Percentiles rank a stretch among this genome's conserved stretches.
Evolutionary conservation across 345 rosid species (phyloP).

Genomic region (Mallotus nudiflorus): DNA sequence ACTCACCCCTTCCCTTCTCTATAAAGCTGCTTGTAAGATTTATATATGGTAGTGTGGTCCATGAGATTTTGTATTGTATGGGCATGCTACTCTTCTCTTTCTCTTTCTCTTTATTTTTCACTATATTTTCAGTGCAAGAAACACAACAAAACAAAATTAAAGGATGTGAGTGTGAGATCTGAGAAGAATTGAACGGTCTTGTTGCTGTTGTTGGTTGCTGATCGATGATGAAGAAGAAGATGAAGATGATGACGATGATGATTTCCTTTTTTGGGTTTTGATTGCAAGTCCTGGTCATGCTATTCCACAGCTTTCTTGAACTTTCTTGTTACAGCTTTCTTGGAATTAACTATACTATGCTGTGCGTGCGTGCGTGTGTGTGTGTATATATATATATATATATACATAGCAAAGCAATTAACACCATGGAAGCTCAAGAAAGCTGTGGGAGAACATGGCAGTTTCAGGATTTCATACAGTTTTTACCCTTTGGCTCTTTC

Average conservation of each 20-base stretch:
- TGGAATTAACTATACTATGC: background rate
- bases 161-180: constrained; percentile 30
- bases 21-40: constrained; percentile 51
- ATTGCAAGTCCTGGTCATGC: constrained; percentile 57
- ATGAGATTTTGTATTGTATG: constrained; percentile 30
- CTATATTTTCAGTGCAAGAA: constrained; percentile 9
- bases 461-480: constrained; percentile 40
- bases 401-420: background rate
- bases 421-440: constrained; percentile 62
- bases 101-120: constrained; percentile 6
- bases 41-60: constrained; percentile 60
- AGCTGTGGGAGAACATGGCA: constrained; percentile 81
- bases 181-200: constrained; percentile 2
- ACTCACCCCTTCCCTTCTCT: constrained; percentile 21
- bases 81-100: constrained; percentile 23
- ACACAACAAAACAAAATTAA: background rate
- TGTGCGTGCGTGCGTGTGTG: too few relatives aligned
- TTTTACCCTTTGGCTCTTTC: background rate
- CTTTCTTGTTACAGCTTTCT: constrained; percentile 33
- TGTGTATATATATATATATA: too few relatives aligned
- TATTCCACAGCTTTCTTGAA: constrained; percentile 97
- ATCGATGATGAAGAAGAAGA: too few relatives aligned
- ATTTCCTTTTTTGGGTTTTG: background rate
- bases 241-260: too few relatives aligned
- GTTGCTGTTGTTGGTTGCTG: too few relatives aligned